Conservation (phyloP, 148 eudicot genomes). For the Cornus suecica region DNA sequence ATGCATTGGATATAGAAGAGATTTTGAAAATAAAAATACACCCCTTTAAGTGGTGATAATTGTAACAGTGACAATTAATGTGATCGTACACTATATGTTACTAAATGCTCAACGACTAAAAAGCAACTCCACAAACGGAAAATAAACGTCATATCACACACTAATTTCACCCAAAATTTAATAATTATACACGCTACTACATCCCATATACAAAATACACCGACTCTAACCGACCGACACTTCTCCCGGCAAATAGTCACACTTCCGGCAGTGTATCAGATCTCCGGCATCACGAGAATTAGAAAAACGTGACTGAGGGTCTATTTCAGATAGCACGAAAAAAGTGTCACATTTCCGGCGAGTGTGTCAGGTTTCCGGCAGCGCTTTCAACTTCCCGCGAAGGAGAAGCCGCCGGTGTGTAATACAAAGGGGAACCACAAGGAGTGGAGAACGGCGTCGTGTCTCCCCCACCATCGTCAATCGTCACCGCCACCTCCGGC, state of each 20-base stretch:
- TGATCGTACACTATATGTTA: neutral
- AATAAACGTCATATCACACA: neutral
- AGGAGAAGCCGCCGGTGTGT: constrained; percentile 36
- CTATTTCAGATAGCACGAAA: too few species aligned
- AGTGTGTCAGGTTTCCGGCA: neutral
- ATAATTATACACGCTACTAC: too few species aligned
- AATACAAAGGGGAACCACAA: constrained; percentile 34
- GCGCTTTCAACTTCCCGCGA: neutral
- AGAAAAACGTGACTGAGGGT: too few species aligned
- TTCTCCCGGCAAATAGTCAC: neutral
- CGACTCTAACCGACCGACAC: too few species aligned
- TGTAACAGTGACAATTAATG: too few species aligned
- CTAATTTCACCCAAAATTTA: neutral
- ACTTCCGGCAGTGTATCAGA: too few species aligned
- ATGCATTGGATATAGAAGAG: too few species aligned
- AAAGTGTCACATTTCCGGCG: too few species aligned
- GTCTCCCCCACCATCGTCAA: neutral
- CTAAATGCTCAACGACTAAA: neutral
- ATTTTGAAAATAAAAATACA: too few species aligned
- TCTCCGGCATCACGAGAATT: too few species aligned
- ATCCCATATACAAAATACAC: too few species aligned
- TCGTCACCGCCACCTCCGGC: constrained; percentile 10
- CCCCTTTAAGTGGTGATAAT: too few species aligned
- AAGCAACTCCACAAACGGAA: neutral
- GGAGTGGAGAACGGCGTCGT: constrained; percentile 40